Conservation (phyloP, 345 rosid species). For the Clausena lansium region DNA sequence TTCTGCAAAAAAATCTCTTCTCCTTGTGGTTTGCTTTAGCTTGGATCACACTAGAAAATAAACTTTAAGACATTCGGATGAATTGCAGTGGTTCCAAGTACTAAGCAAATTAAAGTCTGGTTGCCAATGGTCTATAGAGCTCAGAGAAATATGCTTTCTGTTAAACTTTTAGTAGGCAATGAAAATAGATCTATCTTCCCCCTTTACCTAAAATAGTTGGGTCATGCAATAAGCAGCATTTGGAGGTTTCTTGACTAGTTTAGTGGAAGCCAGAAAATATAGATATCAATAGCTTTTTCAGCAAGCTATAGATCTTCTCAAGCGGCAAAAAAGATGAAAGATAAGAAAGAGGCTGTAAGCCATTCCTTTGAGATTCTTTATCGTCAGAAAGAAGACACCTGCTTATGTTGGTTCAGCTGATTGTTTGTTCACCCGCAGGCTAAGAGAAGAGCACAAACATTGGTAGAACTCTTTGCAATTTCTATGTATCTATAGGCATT, state of each 20-base stretch:
- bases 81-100: neutral
- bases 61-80: neutral
- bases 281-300: neutral
- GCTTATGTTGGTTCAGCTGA: neutral
- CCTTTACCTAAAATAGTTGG: neutral
- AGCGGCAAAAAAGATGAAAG: neutral
- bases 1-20: neutral
- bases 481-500: neutral
- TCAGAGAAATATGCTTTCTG: neutral
- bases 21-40: neutral
- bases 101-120: neutral
- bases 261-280: neutral
- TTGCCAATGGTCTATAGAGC: neutral
- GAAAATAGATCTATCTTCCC: neutral
- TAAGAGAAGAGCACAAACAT: neutral
- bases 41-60: neutral
- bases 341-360: neutral
- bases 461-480: neutral
- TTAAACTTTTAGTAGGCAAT: neutral
- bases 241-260: neutral
- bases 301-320: neutral
- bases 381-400: too few relatives aligned
- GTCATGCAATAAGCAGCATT: neutral
- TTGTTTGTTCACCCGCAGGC: neutral
- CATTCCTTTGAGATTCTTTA: too few relatives aligned